Conservation (phyloP, 2,329 filamentous ascomycete species). For the Phyllosticta capitalensis region DNA sequence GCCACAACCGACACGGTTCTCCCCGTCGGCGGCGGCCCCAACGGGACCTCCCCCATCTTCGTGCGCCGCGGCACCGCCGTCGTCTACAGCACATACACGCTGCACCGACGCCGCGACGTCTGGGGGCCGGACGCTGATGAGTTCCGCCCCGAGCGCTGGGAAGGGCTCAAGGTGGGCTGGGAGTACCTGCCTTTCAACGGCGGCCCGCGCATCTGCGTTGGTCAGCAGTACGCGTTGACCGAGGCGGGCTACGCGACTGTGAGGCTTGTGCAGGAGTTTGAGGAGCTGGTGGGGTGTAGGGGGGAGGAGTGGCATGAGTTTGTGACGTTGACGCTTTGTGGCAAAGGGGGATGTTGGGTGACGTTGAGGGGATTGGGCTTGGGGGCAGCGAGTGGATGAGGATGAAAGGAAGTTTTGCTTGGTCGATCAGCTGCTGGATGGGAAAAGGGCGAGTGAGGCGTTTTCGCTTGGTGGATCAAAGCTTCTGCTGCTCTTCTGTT, state of each 20-base stretch:
- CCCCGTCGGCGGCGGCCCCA: constrained; percentile 39
- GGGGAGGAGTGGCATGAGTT: constrained; percentile 5
- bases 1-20: constrained; percentile 42
- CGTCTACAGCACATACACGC: constrained; percentile 35
- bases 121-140: constrained; percentile 42
- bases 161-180: constrained; percentile 25
- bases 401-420: too few species aligned
- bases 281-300: not conserved
- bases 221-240: constrained; percentile 14
- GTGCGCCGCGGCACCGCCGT: constrained; percentile 39
- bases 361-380: not conserved
- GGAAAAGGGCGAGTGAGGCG: not conserved
- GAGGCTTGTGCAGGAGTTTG: constrained; percentile 2
- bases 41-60: constrained; percentile 42
- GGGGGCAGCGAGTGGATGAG: too few species aligned
- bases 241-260: constrained; percentile 3
- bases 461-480: not conserved
- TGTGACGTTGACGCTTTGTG: constrained; percentile 4
- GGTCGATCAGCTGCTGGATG: too few species aligned
- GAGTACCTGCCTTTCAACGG: constrained; percentile 32
- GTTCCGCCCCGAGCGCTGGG: constrained; percentile 42
- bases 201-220: constrained; percentile 27
- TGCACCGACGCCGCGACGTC: constrained; percentile 42
- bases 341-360: not conserved
- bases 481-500: not conserved